Conservation (phyloP, 768 basidiomycete species). For the Leccinum boreale region DNA sequence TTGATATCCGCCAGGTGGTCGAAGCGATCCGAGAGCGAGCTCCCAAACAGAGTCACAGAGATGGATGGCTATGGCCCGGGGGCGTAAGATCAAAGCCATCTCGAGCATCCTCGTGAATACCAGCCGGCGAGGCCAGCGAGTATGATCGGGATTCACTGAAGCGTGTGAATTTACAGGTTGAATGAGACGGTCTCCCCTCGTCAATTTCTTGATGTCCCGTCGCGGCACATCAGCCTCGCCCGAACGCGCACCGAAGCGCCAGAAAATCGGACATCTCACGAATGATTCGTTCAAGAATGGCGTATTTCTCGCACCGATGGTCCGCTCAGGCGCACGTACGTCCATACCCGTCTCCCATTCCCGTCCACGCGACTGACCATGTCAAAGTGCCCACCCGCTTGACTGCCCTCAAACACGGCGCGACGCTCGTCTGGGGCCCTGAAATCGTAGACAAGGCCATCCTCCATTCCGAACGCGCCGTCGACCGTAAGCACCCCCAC, state of each 20-base stretch:
- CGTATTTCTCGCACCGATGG: slow-evolving; percentile 97
- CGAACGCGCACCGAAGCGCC: slow-evolving; percentile 45
- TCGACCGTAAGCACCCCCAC: slow-evolving; percentile 67
- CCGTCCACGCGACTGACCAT: slow-evolving; percentile 6
- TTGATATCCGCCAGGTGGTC: too few species aligned
- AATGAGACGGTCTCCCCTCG: not conserved
- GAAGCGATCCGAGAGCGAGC: too few species aligned
- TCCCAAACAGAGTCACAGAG: too few species aligned
- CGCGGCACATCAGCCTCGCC: slow-evolving; percentile 45
- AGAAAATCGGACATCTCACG: slow-evolving; percentile 56
- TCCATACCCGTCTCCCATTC: slow-evolving; percentile 10
- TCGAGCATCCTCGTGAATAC: too few species aligned
- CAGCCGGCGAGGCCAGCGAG: too few species aligned
- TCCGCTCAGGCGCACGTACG: slow-evolving; percentile 86
- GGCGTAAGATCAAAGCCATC: too few species aligned
- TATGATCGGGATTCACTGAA: too few species aligned
- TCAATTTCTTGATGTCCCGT: slow-evolving; percentile 38
- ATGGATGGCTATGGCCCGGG: too few species aligned
- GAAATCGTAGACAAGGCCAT: slow-evolving; percentile 97
- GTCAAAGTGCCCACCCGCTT: slow-evolving; percentile 76
- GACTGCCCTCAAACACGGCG: slow-evolving; percentile 88
- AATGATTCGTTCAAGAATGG: slow-evolving; percentile 82
- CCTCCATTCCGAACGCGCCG: slow-evolving; percentile 73
- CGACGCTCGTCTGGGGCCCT: slow-evolving; percentile 93
- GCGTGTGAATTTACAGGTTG: not conserved